phyloP scores from a whole-genome alignment of 2,329 filamentous ascomycete species.

The Sporothrix inflata region DNA sequence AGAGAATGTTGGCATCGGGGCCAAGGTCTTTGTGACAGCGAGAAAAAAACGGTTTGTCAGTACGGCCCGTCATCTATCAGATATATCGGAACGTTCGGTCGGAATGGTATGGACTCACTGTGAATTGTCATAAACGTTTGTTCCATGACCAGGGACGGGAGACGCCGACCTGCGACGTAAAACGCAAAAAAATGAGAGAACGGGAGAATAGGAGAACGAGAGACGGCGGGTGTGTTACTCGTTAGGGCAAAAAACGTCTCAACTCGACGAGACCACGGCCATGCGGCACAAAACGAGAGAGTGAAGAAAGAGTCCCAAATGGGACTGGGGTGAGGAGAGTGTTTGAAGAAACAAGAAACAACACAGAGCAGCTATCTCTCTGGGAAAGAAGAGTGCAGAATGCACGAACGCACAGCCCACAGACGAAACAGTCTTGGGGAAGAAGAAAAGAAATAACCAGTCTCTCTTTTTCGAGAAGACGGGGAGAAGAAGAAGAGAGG shows the following conservation, averaged over 20 bases:
- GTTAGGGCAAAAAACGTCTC: neutral
- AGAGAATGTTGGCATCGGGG: conserved; percentile 76
- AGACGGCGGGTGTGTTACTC: neutral
- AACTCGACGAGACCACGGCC: neutral
- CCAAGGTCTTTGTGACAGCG: conserved; percentile 62
- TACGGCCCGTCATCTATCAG: neutral
- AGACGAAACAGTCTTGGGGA: neutral
- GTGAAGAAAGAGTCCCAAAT: neutral
- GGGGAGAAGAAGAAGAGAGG: neutral
- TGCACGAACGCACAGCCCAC: neutral
- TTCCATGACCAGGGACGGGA: conserved; percentile 58
- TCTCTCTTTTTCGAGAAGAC: neutral
- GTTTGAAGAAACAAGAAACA: neutral
- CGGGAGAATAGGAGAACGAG: too few species aligned
- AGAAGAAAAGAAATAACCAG: neutral
- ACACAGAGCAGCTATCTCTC: neutral
- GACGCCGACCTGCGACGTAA: conserved; percentile 14
- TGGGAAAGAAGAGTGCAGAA: neutral
- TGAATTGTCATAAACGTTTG: conserved; percentile 92
- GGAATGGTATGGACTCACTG: conserved; percentile 58
- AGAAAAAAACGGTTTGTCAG: neutral
- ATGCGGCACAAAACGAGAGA: neutral
- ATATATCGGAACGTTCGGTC: neutral
- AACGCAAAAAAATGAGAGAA: neutral
- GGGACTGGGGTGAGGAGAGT: neutral